Conservation (phyloP, 78 protist species). For the Dictyostelium intermedium region DNA sequence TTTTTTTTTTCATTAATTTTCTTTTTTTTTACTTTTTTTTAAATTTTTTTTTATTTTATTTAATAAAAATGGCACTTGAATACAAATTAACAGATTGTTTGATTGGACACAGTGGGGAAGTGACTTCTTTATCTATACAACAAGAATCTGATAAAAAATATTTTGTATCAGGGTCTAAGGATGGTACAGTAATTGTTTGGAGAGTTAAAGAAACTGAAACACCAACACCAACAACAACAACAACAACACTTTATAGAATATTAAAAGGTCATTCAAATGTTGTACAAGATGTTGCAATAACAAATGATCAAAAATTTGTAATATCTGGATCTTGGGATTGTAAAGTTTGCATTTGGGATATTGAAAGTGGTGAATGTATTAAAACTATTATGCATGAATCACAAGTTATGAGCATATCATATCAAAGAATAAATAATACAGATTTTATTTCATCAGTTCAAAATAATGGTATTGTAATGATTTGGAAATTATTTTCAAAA, state of each 20-base stretch:
- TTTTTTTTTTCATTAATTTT: too few species aligned
- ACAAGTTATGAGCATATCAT: neutral
- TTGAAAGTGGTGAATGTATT: neutral
- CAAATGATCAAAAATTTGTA: neutral
- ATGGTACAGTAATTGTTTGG: neutral
- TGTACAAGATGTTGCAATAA: neutral
- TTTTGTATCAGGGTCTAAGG: neutral
- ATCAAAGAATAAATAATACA: too few species aligned
- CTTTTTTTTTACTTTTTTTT: too few species aligned
- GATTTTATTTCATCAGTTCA: neutral
- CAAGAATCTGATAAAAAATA: neutral
- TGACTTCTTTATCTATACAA: too few species aligned
- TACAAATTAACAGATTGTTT: neutral
- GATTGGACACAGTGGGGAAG: neutral
- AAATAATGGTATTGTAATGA: neutral
- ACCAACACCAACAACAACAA: too few species aligned
- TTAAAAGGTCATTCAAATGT: neutral
- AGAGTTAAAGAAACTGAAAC: neutral
- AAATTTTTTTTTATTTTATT: too few species aligned
- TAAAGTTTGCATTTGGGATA: neutral
- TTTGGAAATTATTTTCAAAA: neutral
- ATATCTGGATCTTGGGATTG: neutral
- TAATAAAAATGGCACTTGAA: too few species aligned
- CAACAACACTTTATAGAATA: neutral
- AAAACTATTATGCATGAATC: neutral